These are phyloP conservation scores for Astrothelium macrocarpum DNA, from an alignment of 495 filamentous ascomycete genomes.

Conservation along the genomic window DNA sequence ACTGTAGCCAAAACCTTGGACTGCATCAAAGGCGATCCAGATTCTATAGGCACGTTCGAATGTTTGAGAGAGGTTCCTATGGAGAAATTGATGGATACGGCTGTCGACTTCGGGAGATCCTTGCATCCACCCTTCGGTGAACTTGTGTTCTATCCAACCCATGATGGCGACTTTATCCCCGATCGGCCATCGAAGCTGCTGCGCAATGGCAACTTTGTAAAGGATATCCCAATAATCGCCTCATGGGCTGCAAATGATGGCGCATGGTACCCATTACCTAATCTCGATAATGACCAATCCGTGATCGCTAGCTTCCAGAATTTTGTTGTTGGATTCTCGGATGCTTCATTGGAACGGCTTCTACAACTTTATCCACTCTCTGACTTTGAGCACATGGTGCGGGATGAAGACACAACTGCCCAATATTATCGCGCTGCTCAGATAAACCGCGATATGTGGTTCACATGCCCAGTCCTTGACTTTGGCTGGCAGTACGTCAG, in stretches of 20 bases:
- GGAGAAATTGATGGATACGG: not conserved
- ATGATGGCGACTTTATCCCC: constrained; percentile 36
- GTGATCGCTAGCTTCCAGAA: constrained; percentile 25
- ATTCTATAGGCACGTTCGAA: not conserved
- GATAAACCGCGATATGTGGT: constrained; percentile 38
- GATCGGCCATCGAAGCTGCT: constrained; percentile 33
- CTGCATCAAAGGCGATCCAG: not conserved
- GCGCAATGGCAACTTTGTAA: constrained; percentile 29
- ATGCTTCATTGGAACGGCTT: constrained; percentile 15
- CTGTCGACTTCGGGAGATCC: not conserved
- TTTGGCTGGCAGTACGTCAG: constrained; percentile 33
- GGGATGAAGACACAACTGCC: constrained; percentile 20
- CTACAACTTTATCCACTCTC: constrained; percentile 34
- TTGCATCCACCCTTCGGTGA: constrained; percentile 26
- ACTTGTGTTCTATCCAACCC: constrained; percentile 29
- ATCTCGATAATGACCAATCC: constrained; percentile 22
- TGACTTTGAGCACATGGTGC: constrained; percentile 30
- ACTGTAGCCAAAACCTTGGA: not conserved
- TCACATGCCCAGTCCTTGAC: constrained; percentile 38
- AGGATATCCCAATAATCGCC: constrained; percentile 30
- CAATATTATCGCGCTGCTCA: constrained; percentile 39
- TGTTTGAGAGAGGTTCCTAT: not conserved
- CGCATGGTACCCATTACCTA: constrained; percentile 27
- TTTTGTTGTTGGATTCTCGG: constrained; percentile 21
- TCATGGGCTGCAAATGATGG: constrained; percentile 31